Percentiles rank a stretch among this genome's conserved stretches.
These are phyloP conservation scores for Rhododendron vialii DNA, from an alignment of 148 eudicot species.

Conservation along the genomic window DNA sequence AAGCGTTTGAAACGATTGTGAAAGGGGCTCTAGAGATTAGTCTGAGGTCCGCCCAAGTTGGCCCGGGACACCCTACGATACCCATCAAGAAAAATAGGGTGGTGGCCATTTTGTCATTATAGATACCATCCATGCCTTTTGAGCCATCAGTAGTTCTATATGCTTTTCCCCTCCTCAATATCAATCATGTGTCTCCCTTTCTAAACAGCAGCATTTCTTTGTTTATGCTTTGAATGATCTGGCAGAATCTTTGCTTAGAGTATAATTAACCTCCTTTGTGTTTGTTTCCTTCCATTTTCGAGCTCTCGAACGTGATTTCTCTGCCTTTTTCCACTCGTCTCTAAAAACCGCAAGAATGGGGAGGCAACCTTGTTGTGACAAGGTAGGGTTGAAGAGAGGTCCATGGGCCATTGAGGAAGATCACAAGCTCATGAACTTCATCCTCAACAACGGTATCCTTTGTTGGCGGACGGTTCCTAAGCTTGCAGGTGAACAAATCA, in stretches of 20 bases:
- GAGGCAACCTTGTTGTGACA: constrained; percentile 80
- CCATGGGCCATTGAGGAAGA: constrained; percentile 89
- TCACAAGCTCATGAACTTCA: constrained; percentile 59
- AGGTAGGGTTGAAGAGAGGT: constrained; percentile 69
- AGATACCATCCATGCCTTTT: constrained; percentile 7
- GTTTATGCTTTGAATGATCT: constrained; percentile 29
- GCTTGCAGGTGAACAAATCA: constrained; percentile 51
- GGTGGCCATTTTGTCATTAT: constrained; percentile 1
- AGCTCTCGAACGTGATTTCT: background rate
- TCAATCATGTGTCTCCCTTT: constrained; percentile 23
- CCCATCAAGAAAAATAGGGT: background rate
- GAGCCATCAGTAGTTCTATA: constrained; percentile 3
- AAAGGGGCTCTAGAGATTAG: too few relatives aligned
- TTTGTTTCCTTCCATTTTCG: background rate
- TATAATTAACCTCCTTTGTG: constrained; percentile 14
- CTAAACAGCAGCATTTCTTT: constrained; percentile 19
- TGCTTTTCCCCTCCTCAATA: background rate
- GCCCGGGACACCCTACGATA: background rate
- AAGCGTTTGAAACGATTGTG: background rate
- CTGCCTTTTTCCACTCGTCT: background rate
- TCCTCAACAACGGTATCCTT: constrained; percentile 58
- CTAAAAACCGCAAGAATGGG: constrained; percentile 37
- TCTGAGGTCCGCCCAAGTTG: background rate
- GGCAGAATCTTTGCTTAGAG: constrained; percentile 44
- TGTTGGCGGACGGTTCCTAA: constrained; percentile 74